Conservation (phyloP, 1,139 yeast genomes). For the Candida glucosophila region DNA sequence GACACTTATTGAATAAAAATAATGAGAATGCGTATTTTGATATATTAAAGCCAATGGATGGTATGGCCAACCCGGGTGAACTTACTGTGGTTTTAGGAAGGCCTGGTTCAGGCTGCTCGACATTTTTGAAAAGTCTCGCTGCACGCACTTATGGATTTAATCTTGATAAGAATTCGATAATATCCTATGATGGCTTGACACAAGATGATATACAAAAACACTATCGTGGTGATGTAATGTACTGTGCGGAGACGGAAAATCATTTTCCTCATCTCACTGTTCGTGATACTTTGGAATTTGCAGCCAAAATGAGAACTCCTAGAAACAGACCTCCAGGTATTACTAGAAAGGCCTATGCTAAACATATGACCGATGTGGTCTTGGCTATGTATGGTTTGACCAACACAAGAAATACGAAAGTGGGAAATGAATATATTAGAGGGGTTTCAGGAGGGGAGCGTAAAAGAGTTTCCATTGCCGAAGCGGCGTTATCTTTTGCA, state of each 20-base stretch:
- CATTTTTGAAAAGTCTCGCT: conserved; percentile 63
- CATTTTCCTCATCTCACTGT: conserved; percentile 72
- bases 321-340: conserved; percentile 47
- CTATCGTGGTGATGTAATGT: conserved; percentile 44
- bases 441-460: conserved; percentile 87
- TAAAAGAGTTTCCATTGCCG: conserved; percentile 61
- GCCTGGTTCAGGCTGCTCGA: conserved; percentile 83
- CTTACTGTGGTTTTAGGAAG: conserved; percentile 71
- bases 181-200: conserved; percentile 25
- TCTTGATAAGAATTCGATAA: conserved; percentile 40
- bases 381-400: conserved; percentile 69
- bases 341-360: conserved; percentile 47
- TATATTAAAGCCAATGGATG: conserved; percentile 63
- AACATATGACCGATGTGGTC: conserved; percentile 53
- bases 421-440: conserved; percentile 63
- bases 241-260: conserved; percentile 62
- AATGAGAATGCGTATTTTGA: conserved; percentile 25
- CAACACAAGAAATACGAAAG: conserved; percentile 62
- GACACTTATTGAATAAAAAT: conserved; percentile 2
- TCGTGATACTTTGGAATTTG: conserved; percentile 59
- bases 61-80: conserved; percentile 60
- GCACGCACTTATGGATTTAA: conserved; percentile 67
- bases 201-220: conserved; percentile 18
- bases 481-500: conserved; percentile 3
- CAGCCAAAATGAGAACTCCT: conserved; percentile 60